Evolutionary conservation across 805 yeast genomes (phyloP).

Genomic region (Candida railenensis): DNA sequence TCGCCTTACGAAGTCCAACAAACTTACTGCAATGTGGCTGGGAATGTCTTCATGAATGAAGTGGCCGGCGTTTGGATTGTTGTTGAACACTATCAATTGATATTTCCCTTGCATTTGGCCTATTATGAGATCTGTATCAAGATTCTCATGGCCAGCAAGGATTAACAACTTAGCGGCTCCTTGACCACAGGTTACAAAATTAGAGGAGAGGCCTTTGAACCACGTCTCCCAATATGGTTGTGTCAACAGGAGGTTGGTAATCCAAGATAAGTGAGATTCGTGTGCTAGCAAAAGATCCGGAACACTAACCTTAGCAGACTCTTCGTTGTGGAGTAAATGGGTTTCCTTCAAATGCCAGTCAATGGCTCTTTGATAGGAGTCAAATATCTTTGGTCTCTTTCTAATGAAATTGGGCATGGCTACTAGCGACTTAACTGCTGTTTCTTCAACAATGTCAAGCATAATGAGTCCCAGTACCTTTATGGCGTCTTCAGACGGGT

Average conservation of each 20-base stretch:
- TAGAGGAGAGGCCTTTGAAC: conserved; percentile 69
- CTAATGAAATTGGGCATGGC: conserved; percentile 67
- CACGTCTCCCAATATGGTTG: conserved; percentile 75
- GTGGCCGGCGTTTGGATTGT: conserved; percentile 65
- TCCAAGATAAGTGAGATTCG: conserved; percentile 49
- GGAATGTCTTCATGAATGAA: conserved; percentile 95
- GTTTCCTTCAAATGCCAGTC: conserved; percentile 73
- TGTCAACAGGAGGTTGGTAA: conserved; percentile 60
- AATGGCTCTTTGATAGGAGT: conserved; percentile 56
- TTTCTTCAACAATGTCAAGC: conserved; percentile 92
- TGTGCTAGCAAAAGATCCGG: conserved; percentile 55
- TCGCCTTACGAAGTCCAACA: conserved; percentile 49
- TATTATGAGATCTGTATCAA: conserved; percentile 81
- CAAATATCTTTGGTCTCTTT: conserved; percentile 63
- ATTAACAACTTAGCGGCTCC: conserved; percentile 63
- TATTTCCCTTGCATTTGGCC: conserved; percentile 99
- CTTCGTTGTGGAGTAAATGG: conserved; percentile 50
- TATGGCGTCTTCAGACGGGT: conserved; percentile 22
- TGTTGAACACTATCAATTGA: conserved; percentile 77
- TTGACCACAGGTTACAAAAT: conserved; percentile 36
- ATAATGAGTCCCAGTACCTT: conserved; percentile 61
- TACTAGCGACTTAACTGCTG: conserved; percentile 69
- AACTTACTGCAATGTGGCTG: conserved; percentile 56
- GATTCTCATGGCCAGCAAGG: conserved; percentile 83
- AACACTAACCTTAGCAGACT: conserved; percentile 74